These are phyloP conservation scores for Calonectria hawksworthii DNA, from an alignment of 2,329 filamentous ascomycete genomes.

Conservation along the genomic window DNA sequence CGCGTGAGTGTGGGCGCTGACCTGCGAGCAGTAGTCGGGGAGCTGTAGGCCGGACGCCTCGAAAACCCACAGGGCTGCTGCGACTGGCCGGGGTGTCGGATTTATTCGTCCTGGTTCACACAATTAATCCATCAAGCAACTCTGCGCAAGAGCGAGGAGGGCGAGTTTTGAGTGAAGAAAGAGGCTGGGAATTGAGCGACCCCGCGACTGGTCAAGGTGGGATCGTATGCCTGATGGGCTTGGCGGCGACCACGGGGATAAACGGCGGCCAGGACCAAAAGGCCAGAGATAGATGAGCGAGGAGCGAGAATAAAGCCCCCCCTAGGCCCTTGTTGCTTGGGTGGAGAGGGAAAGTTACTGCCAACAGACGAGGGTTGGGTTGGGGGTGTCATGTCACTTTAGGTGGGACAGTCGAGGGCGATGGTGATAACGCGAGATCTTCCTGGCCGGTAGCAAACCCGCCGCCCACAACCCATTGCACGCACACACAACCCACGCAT, in stretches of 20 bases:
- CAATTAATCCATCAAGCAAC: conserved; percentile 17
- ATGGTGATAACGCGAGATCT: conserved; percentile 31
- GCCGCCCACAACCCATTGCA: not conserved
- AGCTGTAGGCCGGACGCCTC: conserved; percentile 14
- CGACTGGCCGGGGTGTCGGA: conserved; percentile 20
- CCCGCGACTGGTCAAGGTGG: conserved; percentile 10
- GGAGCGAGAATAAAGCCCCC: conserved; percentile 13
- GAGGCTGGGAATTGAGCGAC: conserved; percentile 25
- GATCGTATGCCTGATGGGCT: not conserved
- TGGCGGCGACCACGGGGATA: conserved; percentile 11
- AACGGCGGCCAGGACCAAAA: conserved; percentile 15
- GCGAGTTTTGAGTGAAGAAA: not conserved
- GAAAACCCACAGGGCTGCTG: conserved; percentile 24
- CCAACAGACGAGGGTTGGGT: conserved; percentile 19
- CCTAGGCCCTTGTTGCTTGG: conserved; percentile 16
- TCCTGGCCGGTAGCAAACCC: conserved; percentile 21
- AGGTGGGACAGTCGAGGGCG: conserved; percentile 23
- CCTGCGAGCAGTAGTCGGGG: conserved; percentile 14
- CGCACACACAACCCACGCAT: conserved; percentile 9
- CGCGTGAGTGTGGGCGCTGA: conserved; percentile 6
- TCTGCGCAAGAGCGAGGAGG: not conserved
- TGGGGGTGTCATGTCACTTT: conserved; percentile 26
- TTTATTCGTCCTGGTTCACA: conserved; percentile 10
- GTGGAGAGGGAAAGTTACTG: conserved; percentile 23
- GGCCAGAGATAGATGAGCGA: conserved; percentile 19